Conservation (phyloP, 306 rosid species). For the Elaeagnus macrophylla region DNA sequence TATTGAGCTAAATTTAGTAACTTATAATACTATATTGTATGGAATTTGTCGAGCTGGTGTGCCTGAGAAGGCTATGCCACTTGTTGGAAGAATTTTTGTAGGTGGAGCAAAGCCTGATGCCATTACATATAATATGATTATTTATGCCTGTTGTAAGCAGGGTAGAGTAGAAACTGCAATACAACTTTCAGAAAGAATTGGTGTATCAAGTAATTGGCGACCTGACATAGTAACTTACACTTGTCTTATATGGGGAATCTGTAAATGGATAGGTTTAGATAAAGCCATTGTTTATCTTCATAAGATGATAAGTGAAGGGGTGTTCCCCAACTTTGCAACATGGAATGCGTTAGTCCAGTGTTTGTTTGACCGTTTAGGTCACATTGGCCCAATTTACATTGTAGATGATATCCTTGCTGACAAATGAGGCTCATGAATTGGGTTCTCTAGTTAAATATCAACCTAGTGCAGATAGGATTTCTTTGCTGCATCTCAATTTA, state of each 20-base stretch:
- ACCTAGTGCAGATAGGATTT: neutral
- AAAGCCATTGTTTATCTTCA: conserved; percentile 59
- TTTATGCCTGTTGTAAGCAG: conserved; percentile 49
- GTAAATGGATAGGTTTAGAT: conserved; percentile 47
- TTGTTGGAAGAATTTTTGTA: conserved; percentile 57
- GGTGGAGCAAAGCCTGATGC: conserved; percentile 52
- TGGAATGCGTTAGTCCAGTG: conserved; percentile 69
- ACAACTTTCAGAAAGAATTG: conserved; percentile 39
- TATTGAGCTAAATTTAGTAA: conserved; percentile 40
- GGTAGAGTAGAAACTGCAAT: conserved; percentile 53
- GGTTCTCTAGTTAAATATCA: conserved; percentile 1
- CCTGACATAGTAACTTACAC: conserved; percentile 66
- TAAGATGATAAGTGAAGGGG: conserved; percentile 51
- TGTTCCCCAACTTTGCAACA: conserved; percentile 52
- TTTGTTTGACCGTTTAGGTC: conserved; percentile 65
- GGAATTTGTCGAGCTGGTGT: conserved; percentile 56
- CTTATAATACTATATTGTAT: conserved; percentile 65
- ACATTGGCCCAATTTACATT: conserved; percentile 67
- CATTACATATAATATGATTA: conserved; percentile 44
- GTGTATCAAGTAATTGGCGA: conserved; percentile 38
- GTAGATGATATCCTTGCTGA: conserved; percentile 52
- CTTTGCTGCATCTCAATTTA: neutral
- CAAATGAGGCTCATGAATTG: conserved; percentile 15
- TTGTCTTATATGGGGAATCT: conserved; percentile 62
- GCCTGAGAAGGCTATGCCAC: conserved; percentile 45